Base-by-base conservation (phyloP, 805 yeast genomes). In the Pichia sporocuriosa region DNA sequence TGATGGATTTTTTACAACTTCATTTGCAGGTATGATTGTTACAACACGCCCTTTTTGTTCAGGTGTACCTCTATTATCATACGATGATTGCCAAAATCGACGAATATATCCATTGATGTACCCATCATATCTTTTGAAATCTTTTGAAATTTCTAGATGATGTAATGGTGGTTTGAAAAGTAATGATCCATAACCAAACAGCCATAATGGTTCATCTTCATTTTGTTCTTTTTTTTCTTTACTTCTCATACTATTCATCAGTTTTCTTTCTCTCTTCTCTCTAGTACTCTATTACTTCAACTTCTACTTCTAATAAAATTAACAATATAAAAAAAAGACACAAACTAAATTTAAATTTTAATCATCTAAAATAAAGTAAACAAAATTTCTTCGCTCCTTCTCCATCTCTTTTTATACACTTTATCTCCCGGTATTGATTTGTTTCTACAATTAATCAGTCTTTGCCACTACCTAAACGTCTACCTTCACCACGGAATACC, bases 51-150 rank as follows among this genome's bases (percentile, higher is more conserved):
- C 97, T 1, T 95, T 95, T n/a, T 63, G 57, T 43, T 76, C 84
- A 0, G 86, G 87, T 0, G 94, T 83, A 1, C 97, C 97, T 40
- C 97, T 65, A 59, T 90, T 96, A 58, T 89, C 97, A 20, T 81
- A 77, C 10, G 93, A 81, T 27, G 85, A 74, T 60, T 89, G 97
- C 96, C 96, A 89, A 57, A 89, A 89, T 34, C 96, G 65, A 17
- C 97, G 70, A 1, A 81, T 75, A 51, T 68, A 87, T 2, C 96
- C 96, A 39, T 69, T 68, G 20, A 89, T 68, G 35, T 79, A 74
- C 0, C 96, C 96, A 0, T 87, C 79, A 9, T 84, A 58, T 28
- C 52, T 47, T 19, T 44, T 43, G 32, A 59, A 56, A 22, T 47
- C 39, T 15, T 45, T 35, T 11, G 58, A 53, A 32, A 54, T 26